Conservation (phyloP, 2,329 filamentous ascomycete species). For the Metarhizium album region DNA sequence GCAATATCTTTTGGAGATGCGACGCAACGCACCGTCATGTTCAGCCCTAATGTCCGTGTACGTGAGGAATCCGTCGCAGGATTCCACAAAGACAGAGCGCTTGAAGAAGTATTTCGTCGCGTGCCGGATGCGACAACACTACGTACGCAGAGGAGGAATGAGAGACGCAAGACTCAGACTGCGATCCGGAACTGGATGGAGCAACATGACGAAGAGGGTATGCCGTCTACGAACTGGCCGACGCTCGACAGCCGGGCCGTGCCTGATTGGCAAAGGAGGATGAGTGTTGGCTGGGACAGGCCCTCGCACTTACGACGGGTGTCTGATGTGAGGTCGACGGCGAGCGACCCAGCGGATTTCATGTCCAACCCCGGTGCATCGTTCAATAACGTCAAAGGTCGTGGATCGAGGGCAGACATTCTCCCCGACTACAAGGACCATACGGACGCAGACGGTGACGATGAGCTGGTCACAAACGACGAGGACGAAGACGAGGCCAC, state of each 20-base stretch:
- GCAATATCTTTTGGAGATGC: conserved; percentile 48
- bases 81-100: conserved; percentile 76
- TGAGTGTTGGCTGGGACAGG: conserved; percentile 40
- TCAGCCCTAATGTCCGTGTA: conserved; percentile 61
- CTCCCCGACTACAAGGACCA: conserved; percentile 42
- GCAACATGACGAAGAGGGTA: conserved; percentile 43
- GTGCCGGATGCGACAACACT: conserved; percentile 55
- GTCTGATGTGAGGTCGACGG: conserved; percentile 47
- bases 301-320: conserved; percentile 37
- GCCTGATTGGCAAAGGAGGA: conserved; percentile 39
- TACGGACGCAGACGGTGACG: conserved; percentile 79
- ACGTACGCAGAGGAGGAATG: conserved; percentile 48
- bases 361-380: conserved; percentile 38
- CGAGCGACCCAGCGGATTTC: conserved; percentile 55
- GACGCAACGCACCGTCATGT: conserved; percentile 47
- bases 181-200: conserved; percentile 91
- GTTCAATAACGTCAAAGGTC: conserved; percentile 17
- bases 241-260: conserved; percentile 34
- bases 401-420: conserved; percentile 27
- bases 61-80: conserved; percentile 82
- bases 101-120: conserved; percentile 82
- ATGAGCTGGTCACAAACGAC: conserved; percentile 76
- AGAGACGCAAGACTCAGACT: conserved; percentile 64
- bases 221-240: conserved; percentile 37
- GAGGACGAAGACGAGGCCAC: conserved; percentile 50